Evolutionary conservation across 805 yeast genomes (phyloP).

Genomic region (Saturnispora saitoi): DNA sequence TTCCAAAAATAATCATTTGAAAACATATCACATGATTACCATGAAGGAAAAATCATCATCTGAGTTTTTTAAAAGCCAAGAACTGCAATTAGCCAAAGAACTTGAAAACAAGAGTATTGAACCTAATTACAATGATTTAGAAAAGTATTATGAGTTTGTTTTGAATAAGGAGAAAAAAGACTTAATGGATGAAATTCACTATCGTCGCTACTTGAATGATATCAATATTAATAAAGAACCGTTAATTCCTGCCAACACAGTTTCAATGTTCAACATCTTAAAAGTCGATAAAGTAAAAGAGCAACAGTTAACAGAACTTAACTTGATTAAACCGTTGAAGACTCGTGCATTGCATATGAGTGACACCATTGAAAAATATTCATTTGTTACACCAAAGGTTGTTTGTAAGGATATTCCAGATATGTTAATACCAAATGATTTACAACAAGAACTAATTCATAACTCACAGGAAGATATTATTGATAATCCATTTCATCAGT

Average conservation of each 20-base stretch:
- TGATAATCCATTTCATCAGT: conserved; percentile 58
- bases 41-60: conserved; percentile 41
- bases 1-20: conserved; percentile 19
- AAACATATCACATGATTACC: conserved; percentile 34
- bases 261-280: conserved; percentile 29
- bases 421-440: conserved; percentile 35
- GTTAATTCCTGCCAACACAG: conserved; percentile 53
- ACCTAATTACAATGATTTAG: conserved; percentile 33
- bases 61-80: conserved; percentile 35
- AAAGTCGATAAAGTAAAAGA: conserved; percentile 26
- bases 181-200: conserved; percentile 45
- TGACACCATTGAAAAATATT: conserved; percentile 59
- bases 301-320: conserved; percentile 25
- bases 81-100: conserved; percentile 32
- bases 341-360: conserved; percentile 34
- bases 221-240: conserved; percentile 62
- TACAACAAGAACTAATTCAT: conserved; percentile 24
- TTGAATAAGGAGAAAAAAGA: conserved; percentile 45
- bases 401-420: conserved; percentile 68
- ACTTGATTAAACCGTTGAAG: conserved; percentile 34
- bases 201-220: conserved; percentile 52
- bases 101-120: conserved; percentile 26
- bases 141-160: conserved; percentile 50
- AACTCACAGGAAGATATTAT: conserved; percentile 19
- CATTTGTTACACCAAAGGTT: conserved; percentile 82